phyloP scores from a whole-genome alignment of 352 stramenopile species.

The Phytophthora idaei region DNA sequence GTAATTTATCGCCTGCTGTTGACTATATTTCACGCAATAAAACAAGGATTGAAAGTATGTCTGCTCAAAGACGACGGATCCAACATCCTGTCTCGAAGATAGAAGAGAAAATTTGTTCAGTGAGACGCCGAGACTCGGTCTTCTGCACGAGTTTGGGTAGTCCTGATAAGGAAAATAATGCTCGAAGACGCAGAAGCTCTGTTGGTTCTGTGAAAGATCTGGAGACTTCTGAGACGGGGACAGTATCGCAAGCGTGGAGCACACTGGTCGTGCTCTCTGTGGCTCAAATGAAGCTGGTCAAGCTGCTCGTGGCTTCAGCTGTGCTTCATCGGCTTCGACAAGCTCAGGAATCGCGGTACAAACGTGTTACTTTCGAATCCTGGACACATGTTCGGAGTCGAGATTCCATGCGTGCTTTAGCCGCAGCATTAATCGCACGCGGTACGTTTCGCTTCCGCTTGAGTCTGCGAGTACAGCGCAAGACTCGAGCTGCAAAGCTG shows the following conservation, averaged over 20 bases:
- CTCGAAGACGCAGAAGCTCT: slow-evolving; percentile 6
- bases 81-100: background rate
- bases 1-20: slow-evolving; percentile 7
- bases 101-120: slow-evolving; percentile 2
- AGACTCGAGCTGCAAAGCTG: slow-evolving; percentile 36
- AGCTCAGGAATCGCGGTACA: slow-evolving; percentile 34
- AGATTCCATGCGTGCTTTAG: slow-evolving; percentile 33
- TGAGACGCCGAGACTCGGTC: slow-evolving; percentile 44
- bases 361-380: slow-evolving; percentile 41
- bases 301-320: slow-evolving; percentile 30
- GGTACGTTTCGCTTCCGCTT: slow-evolving; percentile 51
- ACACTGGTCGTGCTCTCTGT: slow-evolving; percentile 45
- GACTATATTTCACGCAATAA: slow-evolving; percentile 48
- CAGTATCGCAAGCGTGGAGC: slow-evolving; percentile 39
- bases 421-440: slow-evolving; percentile 38
- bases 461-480: slow-evolving; percentile 44
- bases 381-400: slow-evolving; percentile 45
- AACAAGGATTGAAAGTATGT: slow-evolving; percentile 29
- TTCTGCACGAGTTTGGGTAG: slow-evolving; percentile 19
- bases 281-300: slow-evolving; percentile 45
- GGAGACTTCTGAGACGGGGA: background rate
- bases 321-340: slow-evolving; percentile 32
- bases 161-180: background rate
- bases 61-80: slow-evolving; percentile 17
- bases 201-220: background rate